A percentile compares a stretch with the other conserved stretches of the same genome.
Evolutionary conservation across 2,329 filamentous ascomycete species (phyloP).

Genomic region (Uncinocarpus reesii): DNA sequence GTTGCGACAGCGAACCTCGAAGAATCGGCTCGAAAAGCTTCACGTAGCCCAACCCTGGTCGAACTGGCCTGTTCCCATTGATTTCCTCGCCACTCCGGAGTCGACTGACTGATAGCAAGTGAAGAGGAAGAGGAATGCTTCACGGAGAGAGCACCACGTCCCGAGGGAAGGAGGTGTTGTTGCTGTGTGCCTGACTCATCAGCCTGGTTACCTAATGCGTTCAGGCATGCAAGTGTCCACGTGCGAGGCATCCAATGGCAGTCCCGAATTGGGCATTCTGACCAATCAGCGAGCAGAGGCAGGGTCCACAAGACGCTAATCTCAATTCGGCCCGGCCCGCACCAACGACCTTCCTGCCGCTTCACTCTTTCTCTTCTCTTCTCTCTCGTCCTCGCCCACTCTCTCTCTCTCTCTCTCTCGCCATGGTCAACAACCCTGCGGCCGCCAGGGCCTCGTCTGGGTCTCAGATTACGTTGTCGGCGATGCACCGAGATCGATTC

Average conservation of each 20-base stretch:
- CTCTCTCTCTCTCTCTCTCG: neutral
- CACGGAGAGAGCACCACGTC: neutral
- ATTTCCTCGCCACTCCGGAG: too few relatives aligned
- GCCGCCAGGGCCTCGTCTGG: neutral
- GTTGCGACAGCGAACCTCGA: too few relatives aligned
- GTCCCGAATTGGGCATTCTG: neutral
- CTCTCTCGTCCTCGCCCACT: neutral
- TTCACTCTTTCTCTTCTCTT: neutral
- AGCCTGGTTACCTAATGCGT: too few relatives aligned
- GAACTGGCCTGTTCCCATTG: neutral
- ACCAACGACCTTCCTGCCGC: neutral
- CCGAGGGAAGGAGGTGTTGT: neutral
- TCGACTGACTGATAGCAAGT: too few relatives aligned
- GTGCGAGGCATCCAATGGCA: constrained; percentile 17
- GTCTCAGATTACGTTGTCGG: constrained; percentile 6
- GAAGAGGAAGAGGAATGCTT: neutral
- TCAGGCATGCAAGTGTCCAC: constrained; percentile 10
- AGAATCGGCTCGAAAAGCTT: too few relatives aligned
- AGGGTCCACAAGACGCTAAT: neutral
- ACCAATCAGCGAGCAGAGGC: constrained; percentile 11
- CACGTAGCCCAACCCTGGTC: neutral
- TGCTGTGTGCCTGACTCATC: neutral
- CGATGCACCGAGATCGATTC: neutral
- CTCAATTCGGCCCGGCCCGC: constrained; percentile 8
- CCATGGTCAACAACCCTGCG: neutral